Conservation (phyloP, 2,329 filamentous ascomycete species). For the Botryotinia narcissicola region DNA sequence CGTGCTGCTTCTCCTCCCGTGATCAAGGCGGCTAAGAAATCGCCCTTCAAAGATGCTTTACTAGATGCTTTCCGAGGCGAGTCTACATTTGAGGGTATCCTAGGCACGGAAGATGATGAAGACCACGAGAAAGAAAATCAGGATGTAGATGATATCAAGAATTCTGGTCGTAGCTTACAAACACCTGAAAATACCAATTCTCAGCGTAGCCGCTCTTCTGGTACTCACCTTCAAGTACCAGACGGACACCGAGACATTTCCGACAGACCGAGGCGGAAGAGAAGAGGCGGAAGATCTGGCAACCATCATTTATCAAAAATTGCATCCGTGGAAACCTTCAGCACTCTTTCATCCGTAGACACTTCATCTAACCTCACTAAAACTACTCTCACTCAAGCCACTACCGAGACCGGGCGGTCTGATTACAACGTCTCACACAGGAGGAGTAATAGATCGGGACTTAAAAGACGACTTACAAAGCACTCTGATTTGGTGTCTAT, state of each 20-base stretch:
- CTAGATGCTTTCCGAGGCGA: constrained; percentile 63
- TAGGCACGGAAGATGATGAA: constrained; percentile 20
- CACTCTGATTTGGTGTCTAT: constrained; percentile 95
- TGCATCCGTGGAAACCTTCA: constrained; percentile 35
- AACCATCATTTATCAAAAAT: constrained; percentile 37
- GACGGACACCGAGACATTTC: constrained; percentile 7
- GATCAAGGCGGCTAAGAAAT: constrained; percentile 46
- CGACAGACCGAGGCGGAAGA: constrained; percentile 25
- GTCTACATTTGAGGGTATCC: constrained; percentile 42
- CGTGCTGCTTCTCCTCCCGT: constrained; percentile 48
- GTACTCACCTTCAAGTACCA: constrained; percentile 24
- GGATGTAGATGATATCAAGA: constrained; percentile 20
- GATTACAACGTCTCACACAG: constrained; percentile 34
- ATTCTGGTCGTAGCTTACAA: constrained; percentile 21
- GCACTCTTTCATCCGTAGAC: constrained; percentile 26
- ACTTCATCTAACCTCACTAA: constrained; percentile 35
- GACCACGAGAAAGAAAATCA: constrained; percentile 29
- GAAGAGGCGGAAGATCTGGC: constrained; percentile 30
- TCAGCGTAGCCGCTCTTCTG: constrained; percentile 17
- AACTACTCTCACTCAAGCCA: constrained; percentile 46
- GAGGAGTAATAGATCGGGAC: constrained; percentile 38
- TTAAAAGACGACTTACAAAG: constrained; percentile 70
- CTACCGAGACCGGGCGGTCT: constrained; percentile 28
- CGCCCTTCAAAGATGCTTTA: constrained; percentile 56
- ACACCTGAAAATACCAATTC: constrained; percentile 20